Base-by-base conservation (phyloP, 257 asterid species). In the Lavandula angustifolia region DNA sequence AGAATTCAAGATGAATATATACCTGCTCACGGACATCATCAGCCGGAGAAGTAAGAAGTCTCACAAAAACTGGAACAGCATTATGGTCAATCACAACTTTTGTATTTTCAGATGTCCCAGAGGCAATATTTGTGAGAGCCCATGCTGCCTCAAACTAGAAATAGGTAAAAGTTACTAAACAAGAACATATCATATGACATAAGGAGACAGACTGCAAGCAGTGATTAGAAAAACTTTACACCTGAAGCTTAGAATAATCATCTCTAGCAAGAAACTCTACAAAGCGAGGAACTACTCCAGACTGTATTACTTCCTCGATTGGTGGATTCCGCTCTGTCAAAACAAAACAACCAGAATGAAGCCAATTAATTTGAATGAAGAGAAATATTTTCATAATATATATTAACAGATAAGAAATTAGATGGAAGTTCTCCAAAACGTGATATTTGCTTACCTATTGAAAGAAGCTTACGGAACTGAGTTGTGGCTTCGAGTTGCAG, bases 21-120 rank as follows among this genome's bases (percentile, higher is more conserved):
- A 88, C 98, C 98, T 91, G 98, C 62, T 91, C 98, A 17, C 98
- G 91, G 50, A 84, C 98, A 54, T 91, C 98, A 60, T 88, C 95
- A 43, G 92, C 86, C 2, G 76, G 74, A 27, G 96, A 91, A 67
- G 73, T 72, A 43, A 91, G 92, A 69, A 91, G 94, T 72, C 80
- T 76, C 40, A 82, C 95, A 66, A 92, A 92, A 55, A 87, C 82
- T 6, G 97, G 98, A 44, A 92, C 89, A 31, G 96, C 95, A 22
- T 95, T 95, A 67, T 89, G 92, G 68, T 89, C 97, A 59, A 89
- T 92, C 66, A 92, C 98, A 52, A 87, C 95, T 74, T 75, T 87
- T 5, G 98, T 92, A 75, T 89, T 78, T 3, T 85, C 98, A 64
- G 98, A 92, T 10, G 98, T 92, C 51, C 97, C 98, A 22, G 98